Evolutionary conservation across 169 alveolate species (phyloP).

Genomic region (Eimeria sp.): DNA sequence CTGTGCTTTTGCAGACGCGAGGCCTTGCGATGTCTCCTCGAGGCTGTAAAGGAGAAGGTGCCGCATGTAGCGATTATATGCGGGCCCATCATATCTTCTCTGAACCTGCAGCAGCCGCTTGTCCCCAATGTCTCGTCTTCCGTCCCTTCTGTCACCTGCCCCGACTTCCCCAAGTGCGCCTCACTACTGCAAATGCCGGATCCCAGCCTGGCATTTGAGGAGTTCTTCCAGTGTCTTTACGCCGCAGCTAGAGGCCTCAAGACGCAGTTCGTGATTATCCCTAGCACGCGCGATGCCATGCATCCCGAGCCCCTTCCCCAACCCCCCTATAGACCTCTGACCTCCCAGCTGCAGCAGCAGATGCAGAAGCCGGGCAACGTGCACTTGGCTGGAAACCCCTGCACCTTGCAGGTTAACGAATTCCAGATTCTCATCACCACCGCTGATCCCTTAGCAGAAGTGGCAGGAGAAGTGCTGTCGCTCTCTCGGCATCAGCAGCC

Average conservation of each 20-base stretch:
- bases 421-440: slow-evolving; percentile 65
- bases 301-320: slow-evolving; percentile 82
- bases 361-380: slow-evolving; percentile 18
- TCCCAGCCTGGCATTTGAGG: not conserved
- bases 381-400: slow-evolving; percentile 63
- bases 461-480: slow-evolving; percentile 70
- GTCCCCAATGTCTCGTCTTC: slow-evolving; percentile 35
- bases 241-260: slow-evolving; percentile 49
- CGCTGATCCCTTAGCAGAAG: slow-evolving; percentile 79
- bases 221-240: slow-evolving; percentile 69
- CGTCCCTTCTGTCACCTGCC: slow-evolving; percentile 16
- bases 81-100: slow-evolving; percentile 77
- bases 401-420: slow-evolving; percentile 75
- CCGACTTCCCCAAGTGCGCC: slow-evolving; percentile 58
- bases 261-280: slow-evolving; percentile 56
- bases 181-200: slow-evolving; percentile 58
- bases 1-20: slow-evolving; percentile 62
- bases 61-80: slow-evolving; percentile 74
- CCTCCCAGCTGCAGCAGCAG: slow-evolving; percentile 68
- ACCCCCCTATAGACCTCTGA: slow-evolving; percentile 50
- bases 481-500: slow-evolving; percentile 22
- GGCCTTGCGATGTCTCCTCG: slow-evolving; percentile 53
- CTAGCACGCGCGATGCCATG: slow-evolving; percentile 78
- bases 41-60: slow-evolving; percentile 63
- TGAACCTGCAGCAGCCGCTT: slow-evolving; percentile 69